These are phyloP conservation scores for Exserohilum rostratum DNA, from an alignment of 2,329 filamentous ascomycete species.

Conservation along the genomic window DNA sequence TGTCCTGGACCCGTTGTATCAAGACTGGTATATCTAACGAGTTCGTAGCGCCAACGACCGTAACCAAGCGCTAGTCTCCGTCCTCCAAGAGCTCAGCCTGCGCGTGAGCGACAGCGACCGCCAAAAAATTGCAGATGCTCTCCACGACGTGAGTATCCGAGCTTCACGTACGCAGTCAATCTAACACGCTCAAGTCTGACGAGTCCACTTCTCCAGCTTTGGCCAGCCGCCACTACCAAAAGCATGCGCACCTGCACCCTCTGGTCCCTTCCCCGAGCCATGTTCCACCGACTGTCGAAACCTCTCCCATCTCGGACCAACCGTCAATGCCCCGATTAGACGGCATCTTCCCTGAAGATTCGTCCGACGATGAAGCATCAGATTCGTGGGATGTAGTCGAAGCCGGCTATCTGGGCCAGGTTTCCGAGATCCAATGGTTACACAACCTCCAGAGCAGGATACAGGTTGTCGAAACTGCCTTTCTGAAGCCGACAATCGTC, in stretches of 20 bases:
- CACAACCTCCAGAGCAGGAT: conserved; percentile 15
- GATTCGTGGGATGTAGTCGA: conserved; percentile 1
- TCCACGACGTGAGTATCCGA: conserved; percentile 15
- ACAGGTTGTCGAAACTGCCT: conserved; percentile 1
- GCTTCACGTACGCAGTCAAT: neutral
- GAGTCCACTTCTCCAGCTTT: neutral
- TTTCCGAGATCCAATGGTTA: conserved; percentile 31
- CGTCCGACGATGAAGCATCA: neutral
- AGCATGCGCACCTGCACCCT: neutral
- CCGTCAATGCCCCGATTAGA: conserved; percentile 1
- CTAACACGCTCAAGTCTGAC: conserved; percentile 9
- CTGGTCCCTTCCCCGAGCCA: neutral
- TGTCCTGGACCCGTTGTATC: neutral
- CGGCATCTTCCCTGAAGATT: neutral
- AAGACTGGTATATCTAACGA: conserved; percentile 4
- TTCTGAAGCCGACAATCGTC: conserved; percentile 8
- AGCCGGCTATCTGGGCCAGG: conserved; percentile 18
- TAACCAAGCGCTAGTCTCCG: conserved; percentile 17
- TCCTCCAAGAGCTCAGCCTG: conserved; percentile 23
- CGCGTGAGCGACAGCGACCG: conserved; percentile 18
- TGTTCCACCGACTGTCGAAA: neutral
- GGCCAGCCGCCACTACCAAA: neutral
- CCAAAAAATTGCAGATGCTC: conserved; percentile 15
- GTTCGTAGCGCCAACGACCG: conserved; percentile 18
- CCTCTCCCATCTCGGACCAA: neutral